A percentile compares a stretch with the other conserved stretches of the same genome.
These are phyloP conservation scores for Balansia obtecta DNA, from an alignment of 2,329 filamentous ascomycete genomes.

Conservation along the genomic window DNA sequence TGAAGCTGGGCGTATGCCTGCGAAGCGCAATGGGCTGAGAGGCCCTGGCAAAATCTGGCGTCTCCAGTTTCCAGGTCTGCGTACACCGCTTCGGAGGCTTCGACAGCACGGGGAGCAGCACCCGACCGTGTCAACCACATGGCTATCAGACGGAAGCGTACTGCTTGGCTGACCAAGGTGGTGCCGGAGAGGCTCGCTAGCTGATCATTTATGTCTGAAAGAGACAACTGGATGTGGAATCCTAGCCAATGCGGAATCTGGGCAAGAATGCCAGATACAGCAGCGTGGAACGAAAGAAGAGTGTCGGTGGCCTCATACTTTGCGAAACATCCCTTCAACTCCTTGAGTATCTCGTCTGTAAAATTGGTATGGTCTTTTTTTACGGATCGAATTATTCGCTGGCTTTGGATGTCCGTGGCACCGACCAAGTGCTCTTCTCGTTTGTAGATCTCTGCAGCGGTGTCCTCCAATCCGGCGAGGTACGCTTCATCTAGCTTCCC, in stretches of 20 bases:
- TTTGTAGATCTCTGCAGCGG: background rate
- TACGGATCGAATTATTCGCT: background rate
- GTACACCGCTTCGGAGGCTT: background rate
- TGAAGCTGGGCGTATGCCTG: background rate
- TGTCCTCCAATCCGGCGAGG: background rate
- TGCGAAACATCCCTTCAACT: background rate
- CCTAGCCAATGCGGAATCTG: background rate
- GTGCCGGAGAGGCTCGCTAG: background rate
- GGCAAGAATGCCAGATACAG: background rate
- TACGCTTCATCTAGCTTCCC: background rate
- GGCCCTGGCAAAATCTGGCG: background rate
- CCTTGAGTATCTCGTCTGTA: background rate
- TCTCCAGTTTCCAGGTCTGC: background rate
- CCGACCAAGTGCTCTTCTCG: background rate
- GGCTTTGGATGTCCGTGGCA: background rate
- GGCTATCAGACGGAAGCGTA: background rate
- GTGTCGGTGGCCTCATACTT: background rate
- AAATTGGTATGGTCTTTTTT: background rate
- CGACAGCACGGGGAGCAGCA: background rate
- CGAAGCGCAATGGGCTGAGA: background rate
- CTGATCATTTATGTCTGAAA: background rate
- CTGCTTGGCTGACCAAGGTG: background rate
- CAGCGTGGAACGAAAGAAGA: background rate
- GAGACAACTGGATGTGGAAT: no score
- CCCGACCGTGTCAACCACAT: background rate